Evolutionary conservation across 768 basidiomycete species (phyloP), one percentile per base, ranked within the genome.

Genomic region (Lactarius vividus): DNA sequence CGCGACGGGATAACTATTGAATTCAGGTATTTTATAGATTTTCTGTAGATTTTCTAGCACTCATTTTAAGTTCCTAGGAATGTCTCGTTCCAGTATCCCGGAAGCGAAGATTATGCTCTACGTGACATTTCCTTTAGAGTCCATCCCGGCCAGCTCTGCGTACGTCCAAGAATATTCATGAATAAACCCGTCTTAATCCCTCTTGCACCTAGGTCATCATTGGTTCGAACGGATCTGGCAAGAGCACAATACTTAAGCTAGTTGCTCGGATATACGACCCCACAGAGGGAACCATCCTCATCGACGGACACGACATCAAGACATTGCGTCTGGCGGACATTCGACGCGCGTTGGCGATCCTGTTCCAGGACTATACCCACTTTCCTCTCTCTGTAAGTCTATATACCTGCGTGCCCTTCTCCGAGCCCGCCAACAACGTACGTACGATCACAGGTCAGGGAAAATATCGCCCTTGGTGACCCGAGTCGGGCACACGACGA

Each of bases 331-430:
- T 92, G 8, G 79, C 77, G 7, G 87, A 91, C 73, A 76, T 92
- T 11, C 78, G 91, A n/a, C 82, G 83, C 16, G 81, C 85, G 2
- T 84, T 85, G 39, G 85, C 87, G 3, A 88, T 87, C n/a, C 81
- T 93, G 33, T 92, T 92, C 76, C 91, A 93, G 72, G 91, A 93
- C 73, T 92, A 89, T 70, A 90, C 88, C 0, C 81, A 86, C 70
- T 92, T 92, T 71, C 91, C 91, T 0, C 78, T 93, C 55, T 88
- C 90, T 23, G 89, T 89, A 66, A 57, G 88, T 46, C 40, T 53
- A 20, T 58, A 11, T 29, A 29, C n/a, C 3, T 13, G 46, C 23
- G 23, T 23, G 2, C 40, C 23, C 26, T 42, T 61, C n/a, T 13
- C 46, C n/a, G 28, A 31, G 35, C 35, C 55, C 13, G 10, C 28